Evolutionary conservation across 805 yeast species (phyloP).

Genomic region (Candida ipomoeae): DNA sequence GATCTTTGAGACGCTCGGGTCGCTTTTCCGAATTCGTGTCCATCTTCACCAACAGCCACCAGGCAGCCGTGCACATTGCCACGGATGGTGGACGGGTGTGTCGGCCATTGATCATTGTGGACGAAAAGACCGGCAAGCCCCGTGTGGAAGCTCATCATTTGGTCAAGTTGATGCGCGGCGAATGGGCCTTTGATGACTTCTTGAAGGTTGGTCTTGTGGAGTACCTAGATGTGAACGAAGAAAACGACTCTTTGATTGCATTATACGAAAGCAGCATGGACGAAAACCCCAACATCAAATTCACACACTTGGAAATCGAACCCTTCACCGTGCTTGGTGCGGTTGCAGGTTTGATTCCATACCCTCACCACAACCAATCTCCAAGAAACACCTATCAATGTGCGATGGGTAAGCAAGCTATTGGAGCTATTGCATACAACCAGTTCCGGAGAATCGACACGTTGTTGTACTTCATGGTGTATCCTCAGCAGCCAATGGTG

Average conservation of each 20-base stretch:
- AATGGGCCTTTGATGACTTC: constrained; percentile 88
- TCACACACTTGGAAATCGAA: constrained; percentile 92
- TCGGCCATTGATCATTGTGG: constrained; percentile 89
- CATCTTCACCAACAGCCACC: constrained; percentile 84
- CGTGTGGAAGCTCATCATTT: constrained; percentile 73
- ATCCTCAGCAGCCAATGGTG: constrained; percentile 99
- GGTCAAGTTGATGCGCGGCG: constrained; percentile 55
- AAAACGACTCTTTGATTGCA: constrained; percentile 90
- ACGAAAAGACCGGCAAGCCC: constrained; percentile 51
- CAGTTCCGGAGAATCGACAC: constrained; percentile 96
- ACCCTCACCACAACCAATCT: constrained; percentile 89
- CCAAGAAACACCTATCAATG: constrained; percentile 92
- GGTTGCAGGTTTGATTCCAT: constrained; percentile 88
- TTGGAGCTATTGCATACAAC: constrained; percentile 97
- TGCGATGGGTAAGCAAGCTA: constrained; percentile 99
- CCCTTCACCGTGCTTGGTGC: constrained; percentile 92
- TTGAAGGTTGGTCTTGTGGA: constrained; percentile 83
- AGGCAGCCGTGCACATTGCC: constrained; percentile 91
- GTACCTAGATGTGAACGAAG: constrained; percentile 95
- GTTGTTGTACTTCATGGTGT: constrained; percentile 89
- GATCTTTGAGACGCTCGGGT: constrained; percentile 78
- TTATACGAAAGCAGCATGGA: constrained; percentile 60
- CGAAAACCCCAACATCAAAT: constrained; percentile 45
- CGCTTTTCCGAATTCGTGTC: constrained; percentile 87
- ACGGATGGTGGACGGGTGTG: constrained; percentile 99